Conservation (phyloP, 2,329 filamentous ascomycete genomes). For the Botrytis tulipae region DNA sequence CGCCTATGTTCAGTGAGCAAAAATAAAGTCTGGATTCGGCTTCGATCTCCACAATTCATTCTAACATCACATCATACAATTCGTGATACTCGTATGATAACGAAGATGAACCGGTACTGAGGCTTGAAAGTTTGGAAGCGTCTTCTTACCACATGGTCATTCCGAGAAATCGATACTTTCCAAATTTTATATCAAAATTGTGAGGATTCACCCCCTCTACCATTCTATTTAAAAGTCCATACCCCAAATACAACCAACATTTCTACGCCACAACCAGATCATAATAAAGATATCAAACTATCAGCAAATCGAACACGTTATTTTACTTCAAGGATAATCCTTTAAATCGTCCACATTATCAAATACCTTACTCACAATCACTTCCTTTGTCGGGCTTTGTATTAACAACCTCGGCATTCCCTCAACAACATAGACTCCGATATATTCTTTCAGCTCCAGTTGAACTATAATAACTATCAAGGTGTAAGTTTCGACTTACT, state of each 20-base stretch:
- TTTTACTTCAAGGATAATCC: background rate
- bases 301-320: background rate
- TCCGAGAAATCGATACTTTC: background rate
- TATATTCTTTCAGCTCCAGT: conserved; percentile 14
- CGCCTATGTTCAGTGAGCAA: conserved; percentile 10
- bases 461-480: background rate
- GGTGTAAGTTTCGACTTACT: conserved; percentile 22
- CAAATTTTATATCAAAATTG: conserved; percentile 5
- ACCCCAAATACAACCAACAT: conserved; percentile 11
- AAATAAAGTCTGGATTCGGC: conserved; percentile 12
- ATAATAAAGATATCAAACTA: conserved; percentile 17
- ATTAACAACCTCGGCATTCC: conserved; percentile 14
- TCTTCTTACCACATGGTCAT: conserved; percentile 12
- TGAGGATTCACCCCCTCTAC: background rate
- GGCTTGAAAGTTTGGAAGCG: conserved; percentile 13
- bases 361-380: conserved; percentile 5
- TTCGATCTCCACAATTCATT: conserved; percentile 19
- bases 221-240: conserved; percentile 17
- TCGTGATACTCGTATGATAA: conserved; percentile 24
- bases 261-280: conserved; percentile 17
- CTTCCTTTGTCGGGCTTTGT: conserved; percentile 18
- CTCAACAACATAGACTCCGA: background rate
- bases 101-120: conserved; percentile 22
- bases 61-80: conserved; percentile 21
- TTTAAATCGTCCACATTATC: conserved; percentile 7